These are phyloP conservation scores for Lolium perenne DNA, from an alignment of 176 grass and related monocot species.

Conservation along the genomic window DNA sequence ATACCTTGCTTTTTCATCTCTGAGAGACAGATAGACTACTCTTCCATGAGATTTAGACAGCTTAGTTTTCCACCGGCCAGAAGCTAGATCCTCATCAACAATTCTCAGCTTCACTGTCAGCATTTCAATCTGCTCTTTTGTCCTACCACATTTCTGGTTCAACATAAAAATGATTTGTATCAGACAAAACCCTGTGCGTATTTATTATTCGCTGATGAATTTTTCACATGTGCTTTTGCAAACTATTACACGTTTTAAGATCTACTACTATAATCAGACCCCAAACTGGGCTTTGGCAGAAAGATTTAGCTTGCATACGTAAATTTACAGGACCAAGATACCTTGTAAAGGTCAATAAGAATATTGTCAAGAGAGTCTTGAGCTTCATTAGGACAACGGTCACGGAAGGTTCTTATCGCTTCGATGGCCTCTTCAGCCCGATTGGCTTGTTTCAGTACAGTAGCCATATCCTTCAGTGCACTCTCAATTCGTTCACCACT, in stretches of 20 bases:
- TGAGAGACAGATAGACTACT: conserved; percentile 59
- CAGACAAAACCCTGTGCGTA: neutral
- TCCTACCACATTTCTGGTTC: conserved; percentile 76
- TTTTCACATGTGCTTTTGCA: neutral
- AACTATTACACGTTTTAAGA: conserved; percentile 7
- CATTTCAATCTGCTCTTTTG: conserved; percentile 68
- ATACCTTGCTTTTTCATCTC: conserved; percentile 72
- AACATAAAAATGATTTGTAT: conserved; percentile 38
- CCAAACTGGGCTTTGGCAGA: neutral
- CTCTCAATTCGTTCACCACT: conserved; percentile 79
- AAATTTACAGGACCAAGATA: conserved; percentile 25
- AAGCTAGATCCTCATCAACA: conserved; percentile 75
- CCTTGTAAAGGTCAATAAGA: conserved; percentile 75
- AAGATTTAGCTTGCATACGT: conserved; percentile 12
- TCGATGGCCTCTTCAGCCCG: conserved; percentile 74
- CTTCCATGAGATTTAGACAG: conserved; percentile 68
- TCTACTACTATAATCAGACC: conserved; percentile 33
- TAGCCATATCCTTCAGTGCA: conserved; percentile 79
- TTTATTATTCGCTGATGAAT: neutral
- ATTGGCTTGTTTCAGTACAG: conserved; percentile 69
- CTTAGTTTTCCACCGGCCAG: conserved; percentile 71
- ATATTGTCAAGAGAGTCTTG: conserved; percentile 70
- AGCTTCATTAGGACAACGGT: conserved; percentile 60
- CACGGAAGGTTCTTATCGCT: conserved; percentile 70
- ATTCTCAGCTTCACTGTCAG: conserved; percentile 63